Conservation (phyloP, 208 protist genomes). For the Acanthamoeba triangularis region DNA sequence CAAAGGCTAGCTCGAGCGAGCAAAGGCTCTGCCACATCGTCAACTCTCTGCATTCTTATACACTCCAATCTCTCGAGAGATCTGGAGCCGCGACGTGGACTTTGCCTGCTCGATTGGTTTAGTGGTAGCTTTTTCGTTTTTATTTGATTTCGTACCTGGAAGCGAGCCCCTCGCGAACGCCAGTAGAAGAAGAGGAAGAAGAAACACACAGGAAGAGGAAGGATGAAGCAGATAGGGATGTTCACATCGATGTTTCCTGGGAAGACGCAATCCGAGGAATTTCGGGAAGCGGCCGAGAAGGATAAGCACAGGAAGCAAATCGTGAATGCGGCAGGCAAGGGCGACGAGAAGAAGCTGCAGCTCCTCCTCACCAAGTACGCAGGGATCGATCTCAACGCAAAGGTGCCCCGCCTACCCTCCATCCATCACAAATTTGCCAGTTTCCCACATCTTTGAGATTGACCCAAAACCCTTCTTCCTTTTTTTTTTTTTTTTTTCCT, state of each 20-base stretch:
- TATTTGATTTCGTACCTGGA: background rate
- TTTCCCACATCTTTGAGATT: too few species aligned
- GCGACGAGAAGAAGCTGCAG: slow-evolving; percentile 52
- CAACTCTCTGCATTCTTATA: background rate
- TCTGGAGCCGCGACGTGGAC: too few species aligned
- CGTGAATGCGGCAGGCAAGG: background rate
- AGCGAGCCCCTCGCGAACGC: background rate
- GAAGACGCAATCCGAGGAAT: slow-evolving; percentile 33
- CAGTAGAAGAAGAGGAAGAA: background rate
- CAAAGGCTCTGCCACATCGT: too few species aligned
- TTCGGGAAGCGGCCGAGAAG: slow-evolving; percentile 5
- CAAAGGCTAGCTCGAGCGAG: too few species aligned
- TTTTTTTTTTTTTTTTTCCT: background rate
- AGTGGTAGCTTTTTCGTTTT: background rate
- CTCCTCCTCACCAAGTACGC: background rate
- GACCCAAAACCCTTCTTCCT: background rate
- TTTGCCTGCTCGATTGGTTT: background rate
- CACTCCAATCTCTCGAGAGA: background rate
- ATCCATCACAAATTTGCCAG: too few species aligned
- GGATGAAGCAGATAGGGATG: slow-evolving; percentile 25
- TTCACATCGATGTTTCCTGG: background rate
- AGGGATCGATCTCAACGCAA: background rate
- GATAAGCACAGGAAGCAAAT: slow-evolving; percentile 13
- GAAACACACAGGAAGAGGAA: background rate
- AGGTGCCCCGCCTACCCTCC: background rate